These are phyloP conservation scores for Byssothecium circinans DNA, from an alignment of 2,329 filamentous ascomycete species.

Conservation along the genomic window DNA sequence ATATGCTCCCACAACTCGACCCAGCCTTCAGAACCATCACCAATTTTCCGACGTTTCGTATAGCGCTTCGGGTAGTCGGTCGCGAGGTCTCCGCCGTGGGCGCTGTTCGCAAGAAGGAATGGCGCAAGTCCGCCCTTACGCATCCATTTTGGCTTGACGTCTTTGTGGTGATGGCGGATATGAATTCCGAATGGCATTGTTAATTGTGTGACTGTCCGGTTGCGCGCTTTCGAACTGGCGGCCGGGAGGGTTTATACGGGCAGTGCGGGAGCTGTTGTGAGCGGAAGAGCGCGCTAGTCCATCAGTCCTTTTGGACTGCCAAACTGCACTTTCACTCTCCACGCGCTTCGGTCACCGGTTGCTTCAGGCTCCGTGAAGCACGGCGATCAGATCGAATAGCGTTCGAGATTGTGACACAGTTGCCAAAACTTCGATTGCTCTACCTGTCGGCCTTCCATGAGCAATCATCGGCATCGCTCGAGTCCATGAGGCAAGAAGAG, in stretches of 20 bases:
- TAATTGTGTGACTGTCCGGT: neutral
- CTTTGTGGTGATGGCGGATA: neutral
- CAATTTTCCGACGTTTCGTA: neutral
- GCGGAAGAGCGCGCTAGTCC: too few relatives aligned
- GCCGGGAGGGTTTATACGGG: neutral
- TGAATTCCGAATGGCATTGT: neutral
- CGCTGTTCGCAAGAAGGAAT: neutral
- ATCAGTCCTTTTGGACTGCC: too few relatives aligned
- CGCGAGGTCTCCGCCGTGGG: neutral
- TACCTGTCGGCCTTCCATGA: neutral
- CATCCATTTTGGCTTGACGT: neutral
- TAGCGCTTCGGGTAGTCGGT: slow-evolving; percentile 3
- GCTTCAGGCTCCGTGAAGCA: neutral
- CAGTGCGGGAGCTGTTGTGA: neutral
- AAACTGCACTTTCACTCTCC: neutral
- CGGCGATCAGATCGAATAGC: neutral
- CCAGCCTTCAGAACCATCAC: slow-evolving; percentile 11
- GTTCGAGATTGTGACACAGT: neutral
- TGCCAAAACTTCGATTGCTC: neutral
- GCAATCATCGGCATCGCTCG: neutral
- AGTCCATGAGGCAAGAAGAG: too few relatives aligned
- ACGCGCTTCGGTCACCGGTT: neutral
- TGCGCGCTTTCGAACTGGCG: neutral
- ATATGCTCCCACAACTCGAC: slow-evolving; percentile 15
- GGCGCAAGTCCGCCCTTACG: neutral